Evolutionary conservation across 2,329 filamentous ascomycete species (phyloP).

Genomic region (Penicillium brevicompactum): DNA sequence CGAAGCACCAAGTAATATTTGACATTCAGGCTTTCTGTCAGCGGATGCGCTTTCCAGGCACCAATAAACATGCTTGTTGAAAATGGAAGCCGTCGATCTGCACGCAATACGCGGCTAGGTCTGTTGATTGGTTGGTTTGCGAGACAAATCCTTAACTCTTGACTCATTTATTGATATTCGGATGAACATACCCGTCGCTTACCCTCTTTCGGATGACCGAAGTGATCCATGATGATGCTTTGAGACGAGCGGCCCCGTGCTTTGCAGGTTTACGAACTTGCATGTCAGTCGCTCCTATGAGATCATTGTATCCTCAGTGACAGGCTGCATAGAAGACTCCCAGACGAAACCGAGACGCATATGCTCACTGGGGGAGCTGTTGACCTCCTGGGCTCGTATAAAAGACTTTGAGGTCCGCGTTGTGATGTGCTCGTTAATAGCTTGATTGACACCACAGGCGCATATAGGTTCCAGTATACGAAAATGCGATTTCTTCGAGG

Average conservation of each 20-base stretch:
- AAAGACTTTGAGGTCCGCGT: background rate
- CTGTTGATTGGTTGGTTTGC: constrained; percentile 11
- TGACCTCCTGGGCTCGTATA: background rate
- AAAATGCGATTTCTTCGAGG: constrained; percentile 6
- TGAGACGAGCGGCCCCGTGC: background rate
- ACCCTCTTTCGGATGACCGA: background rate
- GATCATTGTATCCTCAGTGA: background rate
- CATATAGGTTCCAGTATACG: background rate
- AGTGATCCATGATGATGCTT: constrained; percentile 1
- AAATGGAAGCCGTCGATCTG: background rate
- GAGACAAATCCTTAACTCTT: constrained; percentile 9
- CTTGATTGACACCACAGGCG: background rate
- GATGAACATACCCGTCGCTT: background rate
- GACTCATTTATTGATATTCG: constrained; percentile 5
- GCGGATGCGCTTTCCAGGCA: background rate
- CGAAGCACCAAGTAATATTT: constrained; percentile 9
- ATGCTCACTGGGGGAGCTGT: background rate
- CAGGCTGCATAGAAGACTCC: background rate
- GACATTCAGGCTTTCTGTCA: constrained; percentile 1
- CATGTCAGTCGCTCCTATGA: background rate
- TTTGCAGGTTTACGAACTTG: background rate
- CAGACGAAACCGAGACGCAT: constrained; percentile 4
- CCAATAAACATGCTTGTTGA: constrained; percentile 2
- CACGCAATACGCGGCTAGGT: background rate
- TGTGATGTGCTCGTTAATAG: background rate